Percentiles rank a stretch among this genome's conserved stretches.
Evolutionary conservation across 208 protist genomes (phyloP).

Genomic region (Crithidia mellificae): DNA sequence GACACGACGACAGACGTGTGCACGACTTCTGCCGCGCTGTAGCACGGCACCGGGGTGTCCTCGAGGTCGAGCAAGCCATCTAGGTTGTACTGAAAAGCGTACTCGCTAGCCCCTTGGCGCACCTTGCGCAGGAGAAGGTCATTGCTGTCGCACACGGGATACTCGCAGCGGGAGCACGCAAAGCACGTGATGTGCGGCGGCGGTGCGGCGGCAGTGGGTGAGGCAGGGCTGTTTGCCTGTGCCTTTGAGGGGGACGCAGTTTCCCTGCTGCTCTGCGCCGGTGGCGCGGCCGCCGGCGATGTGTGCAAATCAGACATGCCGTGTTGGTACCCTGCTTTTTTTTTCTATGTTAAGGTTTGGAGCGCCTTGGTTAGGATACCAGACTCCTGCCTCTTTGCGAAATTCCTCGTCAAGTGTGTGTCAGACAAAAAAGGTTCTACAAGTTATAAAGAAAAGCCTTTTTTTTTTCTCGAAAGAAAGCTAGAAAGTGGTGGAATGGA

Average conservation of each 20-base stretch:
- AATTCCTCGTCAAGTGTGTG: too few relatives aligned
- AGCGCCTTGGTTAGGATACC: too few relatives aligned
- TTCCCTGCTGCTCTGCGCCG: not conserved
- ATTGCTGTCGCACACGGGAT: constrained; percentile 64
- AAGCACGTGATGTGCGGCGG: constrained; percentile 52
- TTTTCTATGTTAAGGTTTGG: too few relatives aligned
- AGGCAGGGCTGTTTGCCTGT: not conserved
- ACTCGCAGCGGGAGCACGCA: constrained; percentile 76
- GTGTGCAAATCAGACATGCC: too few relatives aligned
- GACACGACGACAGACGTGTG: constrained; percentile 58
- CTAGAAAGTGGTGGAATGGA: too few relatives aligned
- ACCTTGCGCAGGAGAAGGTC: constrained; percentile 51
- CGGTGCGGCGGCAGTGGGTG: not conserved
- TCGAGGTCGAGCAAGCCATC: constrained; percentile 77
- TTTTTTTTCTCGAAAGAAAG: too few relatives aligned
- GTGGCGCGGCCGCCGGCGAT: not conserved
- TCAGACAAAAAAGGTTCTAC: too few relatives aligned
- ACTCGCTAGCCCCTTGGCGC: constrained; percentile 47
- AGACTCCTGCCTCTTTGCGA: too few relatives aligned
- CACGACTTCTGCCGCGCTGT: constrained; percentile 65
- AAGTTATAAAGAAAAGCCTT: too few relatives aligned
- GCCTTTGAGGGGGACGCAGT: not conserved
- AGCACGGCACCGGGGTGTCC: constrained; percentile 70
- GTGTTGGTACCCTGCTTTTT: too few relatives aligned
- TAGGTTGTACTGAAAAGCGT: constrained; percentile 76